A percentile compares a stretch with the other conserved stretches of the same genome.
Evolutionary conservation across 345 rosid genomes (phyloP).

Genomic region (Camelina laxa): DNA sequence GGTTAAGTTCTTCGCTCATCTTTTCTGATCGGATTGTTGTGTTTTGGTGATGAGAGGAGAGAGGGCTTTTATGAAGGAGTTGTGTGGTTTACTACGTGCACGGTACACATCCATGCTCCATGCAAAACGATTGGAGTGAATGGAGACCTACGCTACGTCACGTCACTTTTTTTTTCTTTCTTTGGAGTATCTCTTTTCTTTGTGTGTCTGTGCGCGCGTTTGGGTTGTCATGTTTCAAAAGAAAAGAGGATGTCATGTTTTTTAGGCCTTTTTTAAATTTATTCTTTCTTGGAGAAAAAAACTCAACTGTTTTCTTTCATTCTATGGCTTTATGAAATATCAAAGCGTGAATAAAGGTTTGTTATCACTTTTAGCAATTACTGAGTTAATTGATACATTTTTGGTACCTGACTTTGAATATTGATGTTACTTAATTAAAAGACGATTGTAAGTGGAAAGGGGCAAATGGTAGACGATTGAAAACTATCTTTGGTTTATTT

Average conservation of each 20-base stretch:
- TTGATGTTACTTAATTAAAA: background rate
- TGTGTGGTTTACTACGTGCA: slow-evolving; percentile 40
- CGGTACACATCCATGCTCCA: slow-evolving; percentile 36
- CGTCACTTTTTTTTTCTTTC: slow-evolving; percentile 24
- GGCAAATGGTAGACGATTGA: too few relatives aligned
- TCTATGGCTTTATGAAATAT: slow-evolving; percentile 3
- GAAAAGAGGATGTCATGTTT: slow-evolving; percentile 24
- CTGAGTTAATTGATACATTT: background rate
- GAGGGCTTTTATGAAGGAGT: slow-evolving; percentile 36
- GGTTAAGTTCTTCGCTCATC: background rate
- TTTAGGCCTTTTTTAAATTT: slow-evolving; percentile 30
- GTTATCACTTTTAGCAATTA: background rate
- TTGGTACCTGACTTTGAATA: too few relatives aligned
- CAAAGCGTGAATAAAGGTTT: background rate
- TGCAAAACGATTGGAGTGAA: slow-evolving; percentile 41
- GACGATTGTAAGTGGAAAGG: background rate
- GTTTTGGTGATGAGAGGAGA: slow-evolving; percentile 32
- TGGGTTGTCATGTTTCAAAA: slow-evolving; percentile 24
- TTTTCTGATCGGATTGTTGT: slow-evolving; percentile 29
- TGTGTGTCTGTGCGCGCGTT: background rate
- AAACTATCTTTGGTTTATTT: too few relatives aligned
- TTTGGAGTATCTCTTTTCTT: background rate
- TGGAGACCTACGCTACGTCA: slow-evolving; percentile 36
- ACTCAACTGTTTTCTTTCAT: slow-evolving; percentile 11
- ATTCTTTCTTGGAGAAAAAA: slow-evolving; percentile 21